These are phyloP conservation scores for Escovopsis weberi DNA, from an alignment of 2,329 filamentous ascomycete genomes.

Conservation along the genomic window DNA sequence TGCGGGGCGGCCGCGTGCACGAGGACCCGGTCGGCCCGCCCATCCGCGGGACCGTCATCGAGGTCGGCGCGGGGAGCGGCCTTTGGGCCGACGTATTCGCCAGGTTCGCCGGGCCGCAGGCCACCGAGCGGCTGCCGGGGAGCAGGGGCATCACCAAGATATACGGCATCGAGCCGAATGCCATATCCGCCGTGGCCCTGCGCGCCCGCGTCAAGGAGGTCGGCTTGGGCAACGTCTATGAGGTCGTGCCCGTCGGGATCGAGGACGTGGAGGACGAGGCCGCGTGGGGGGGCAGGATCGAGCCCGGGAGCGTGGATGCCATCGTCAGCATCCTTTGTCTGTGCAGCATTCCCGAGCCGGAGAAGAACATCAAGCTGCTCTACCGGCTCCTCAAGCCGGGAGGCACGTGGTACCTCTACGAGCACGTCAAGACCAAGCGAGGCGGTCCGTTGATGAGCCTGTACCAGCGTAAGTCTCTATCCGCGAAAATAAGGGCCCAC, in stretches of 20 bases:
- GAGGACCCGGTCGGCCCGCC: constrained; percentile 20
- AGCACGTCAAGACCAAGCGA: constrained; percentile 36
- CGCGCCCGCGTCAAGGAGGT: constrained; percentile 31
- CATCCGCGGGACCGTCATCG: constrained; percentile 38
- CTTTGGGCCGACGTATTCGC: constrained; percentile 44
- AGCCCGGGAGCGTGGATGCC: constrained; percentile 38
- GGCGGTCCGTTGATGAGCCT: constrained; percentile 25
- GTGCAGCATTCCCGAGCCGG: constrained; percentile 48
- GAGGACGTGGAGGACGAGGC: constrained; percentile 34
- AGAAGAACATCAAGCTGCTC: constrained; percentile 37
- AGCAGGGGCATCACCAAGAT: constrained; percentile 27
- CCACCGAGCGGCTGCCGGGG: constrained; percentile 7
- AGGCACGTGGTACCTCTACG: constrained; percentile 47
- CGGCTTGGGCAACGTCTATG: constrained; percentile 42
- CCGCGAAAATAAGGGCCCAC: background rate
- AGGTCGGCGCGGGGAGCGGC: constrained; percentile 48
- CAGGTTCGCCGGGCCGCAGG: constrained; percentile 8
- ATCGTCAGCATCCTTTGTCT: constrained; percentile 48
- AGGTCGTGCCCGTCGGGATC: constrained; percentile 48
- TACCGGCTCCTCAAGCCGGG: constrained; percentile 46
- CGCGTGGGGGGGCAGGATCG: constrained; percentile 31
- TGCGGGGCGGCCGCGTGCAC: constrained; percentile 21
- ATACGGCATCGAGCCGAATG: constrained; percentile 52
- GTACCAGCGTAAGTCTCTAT: constrained; percentile 35
- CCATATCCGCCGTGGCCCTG: constrained; percentile 34